These are phyloP conservation scores for Cryoendolithus antarcticus DNA, from an alignment of 2,329 filamentous ascomycete genomes.

Conservation along the genomic window DNA sequence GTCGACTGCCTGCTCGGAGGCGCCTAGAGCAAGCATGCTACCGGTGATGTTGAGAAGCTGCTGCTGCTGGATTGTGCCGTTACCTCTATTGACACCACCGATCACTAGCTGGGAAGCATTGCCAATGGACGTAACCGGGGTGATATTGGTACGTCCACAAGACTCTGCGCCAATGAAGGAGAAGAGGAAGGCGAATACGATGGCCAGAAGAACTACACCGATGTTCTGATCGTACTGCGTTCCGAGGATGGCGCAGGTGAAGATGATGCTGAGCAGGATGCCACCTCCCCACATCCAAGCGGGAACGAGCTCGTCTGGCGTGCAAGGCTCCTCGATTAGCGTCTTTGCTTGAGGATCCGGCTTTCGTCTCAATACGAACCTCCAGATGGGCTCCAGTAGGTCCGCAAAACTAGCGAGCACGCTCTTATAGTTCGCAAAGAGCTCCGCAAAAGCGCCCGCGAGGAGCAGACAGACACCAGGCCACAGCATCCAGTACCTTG, in stretches of 20 bases:
- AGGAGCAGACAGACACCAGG: constrained; percentile 40
- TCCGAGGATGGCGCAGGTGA: constrained; percentile 39
- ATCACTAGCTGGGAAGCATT: constrained; percentile 59
- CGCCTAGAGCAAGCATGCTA: constrained; percentile 34
- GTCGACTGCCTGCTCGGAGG: constrained; percentile 31
- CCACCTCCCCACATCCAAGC: constrained; percentile 42
- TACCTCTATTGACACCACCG: constrained; percentile 48
- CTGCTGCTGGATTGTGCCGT: constrained; percentile 42
- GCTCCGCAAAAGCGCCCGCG: constrained; percentile 35
- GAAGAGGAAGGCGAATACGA: constrained; percentile 48
- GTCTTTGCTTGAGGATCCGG: no score
- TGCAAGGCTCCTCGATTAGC: constrained; percentile 39
- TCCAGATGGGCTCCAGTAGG: no score
- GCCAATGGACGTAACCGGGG: constrained; percentile 52
- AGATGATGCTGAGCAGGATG: constrained; percentile 37
- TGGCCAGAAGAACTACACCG: constrained; percentile 44
- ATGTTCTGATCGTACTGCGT: constrained; percentile 45
- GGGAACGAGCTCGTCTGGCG: constrained; percentile 36
- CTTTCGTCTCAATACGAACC: no score
- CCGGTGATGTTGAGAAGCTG: constrained; percentile 50
- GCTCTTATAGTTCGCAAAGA: constrained; percentile 6
- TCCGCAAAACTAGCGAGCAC: no score
- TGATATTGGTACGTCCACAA: constrained; percentile 42
- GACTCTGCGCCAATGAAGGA: constrained; percentile 50
- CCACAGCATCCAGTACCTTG: constrained; percentile 42